These are phyloP conservation scores for Aureobasidium namibiae DNA, from an alignment of 2,329 filamentous ascomycete species.

Conservation along the genomic window DNA sequence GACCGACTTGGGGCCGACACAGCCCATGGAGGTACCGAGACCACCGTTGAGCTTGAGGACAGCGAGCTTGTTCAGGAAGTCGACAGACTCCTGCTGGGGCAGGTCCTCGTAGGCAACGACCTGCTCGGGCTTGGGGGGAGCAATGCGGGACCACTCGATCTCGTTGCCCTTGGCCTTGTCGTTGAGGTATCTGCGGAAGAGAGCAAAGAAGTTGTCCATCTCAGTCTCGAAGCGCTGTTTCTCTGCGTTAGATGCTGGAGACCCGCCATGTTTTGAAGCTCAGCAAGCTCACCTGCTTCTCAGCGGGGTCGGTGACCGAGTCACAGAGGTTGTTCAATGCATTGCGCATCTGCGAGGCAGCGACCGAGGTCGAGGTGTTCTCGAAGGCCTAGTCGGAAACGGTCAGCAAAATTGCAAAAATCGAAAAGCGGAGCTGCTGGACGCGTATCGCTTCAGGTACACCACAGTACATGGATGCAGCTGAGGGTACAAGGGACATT, in stretches of 20 bases:
- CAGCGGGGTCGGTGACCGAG: conserved; percentile 68
- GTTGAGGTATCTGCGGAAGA: conserved; percentile 96
- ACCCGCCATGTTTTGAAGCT: conserved; percentile 13
- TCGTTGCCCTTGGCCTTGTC: conserved; percentile 98
- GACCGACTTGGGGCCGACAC: conserved; percentile 97
- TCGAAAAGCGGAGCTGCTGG: background rate
- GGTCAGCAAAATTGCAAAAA: background rate
- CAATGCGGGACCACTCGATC: conserved; percentile 94
- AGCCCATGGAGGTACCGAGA: conserved; percentile 98
- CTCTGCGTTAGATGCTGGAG: conserved; percentile 17
- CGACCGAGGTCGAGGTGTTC: conserved; percentile 97
- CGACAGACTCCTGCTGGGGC: conserved; percentile 79
- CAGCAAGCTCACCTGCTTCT: conserved; percentile 61
- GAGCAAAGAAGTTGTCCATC: conserved; percentile 99
- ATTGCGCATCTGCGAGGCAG: conserved; percentile 98
- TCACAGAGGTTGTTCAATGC: conserved; percentile 86
- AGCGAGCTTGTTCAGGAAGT: conserved; percentile 93
- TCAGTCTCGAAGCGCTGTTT: conserved; percentile 82
- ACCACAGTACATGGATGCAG: background rate
- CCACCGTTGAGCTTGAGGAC: conserved; percentile 99
- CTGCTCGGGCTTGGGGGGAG: conserved; percentile 84
- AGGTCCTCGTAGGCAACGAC: conserved; percentile 92
- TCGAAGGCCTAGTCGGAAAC: conserved; percentile 73
- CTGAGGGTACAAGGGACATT: background rate
- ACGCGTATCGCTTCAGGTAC: background rate